Percentiles rank a stretch among this genome's conserved stretches.
Evolutionary conservation across 176 grass and related monocot genomes (phyloP).

Genomic region (Cenchrus fungigraminus): DNA sequence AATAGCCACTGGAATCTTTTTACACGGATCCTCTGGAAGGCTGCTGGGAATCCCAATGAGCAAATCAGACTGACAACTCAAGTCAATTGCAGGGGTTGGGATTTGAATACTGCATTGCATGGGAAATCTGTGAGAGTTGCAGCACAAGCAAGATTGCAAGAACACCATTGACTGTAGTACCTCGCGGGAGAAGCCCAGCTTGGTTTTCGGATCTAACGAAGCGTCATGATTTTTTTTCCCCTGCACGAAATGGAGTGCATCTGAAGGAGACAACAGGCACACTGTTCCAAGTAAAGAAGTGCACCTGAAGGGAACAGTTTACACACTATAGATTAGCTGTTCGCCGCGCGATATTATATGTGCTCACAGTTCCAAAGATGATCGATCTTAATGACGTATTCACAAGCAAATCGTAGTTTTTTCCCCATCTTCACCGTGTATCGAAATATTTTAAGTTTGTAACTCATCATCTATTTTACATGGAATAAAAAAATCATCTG

Average conservation of each 20-base stretch:
- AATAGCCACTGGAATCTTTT: constrained; percentile 37
- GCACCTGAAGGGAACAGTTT: constrained; percentile 16
- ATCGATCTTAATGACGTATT: constrained; percentile 2
- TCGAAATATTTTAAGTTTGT: no score
- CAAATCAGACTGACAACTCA: constrained; percentile 38
- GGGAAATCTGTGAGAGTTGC: constrained; percentile 16
- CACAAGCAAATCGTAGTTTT: not conserved
- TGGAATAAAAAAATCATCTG: no score
- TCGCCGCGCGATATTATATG: not conserved
- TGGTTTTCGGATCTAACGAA: constrained; percentile 28
- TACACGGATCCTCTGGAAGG: constrained; percentile 29
- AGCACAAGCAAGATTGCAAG: constrained; percentile 10
- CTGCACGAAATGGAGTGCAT: not conserved
- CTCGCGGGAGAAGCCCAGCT: not conserved
- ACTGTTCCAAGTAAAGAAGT: constrained; percentile 35
- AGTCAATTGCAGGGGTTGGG: constrained; percentile 30
- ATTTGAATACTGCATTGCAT: constrained; percentile 22
- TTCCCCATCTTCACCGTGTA: no score
- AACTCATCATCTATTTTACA: no score
- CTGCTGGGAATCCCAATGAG: constrained; percentile 43
- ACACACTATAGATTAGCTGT: constrained; percentile 12
- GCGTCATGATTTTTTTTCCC: not conserved
- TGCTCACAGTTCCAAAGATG: constrained; percentile 1
- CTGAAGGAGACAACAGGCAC: constrained; percentile 41
- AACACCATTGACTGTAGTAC: not conserved